These are phyloP conservation scores for Euptelea pleiosperma DNA, from an alignment of 164 flowering plant genomes.

Conservation along the genomic window DNA sequence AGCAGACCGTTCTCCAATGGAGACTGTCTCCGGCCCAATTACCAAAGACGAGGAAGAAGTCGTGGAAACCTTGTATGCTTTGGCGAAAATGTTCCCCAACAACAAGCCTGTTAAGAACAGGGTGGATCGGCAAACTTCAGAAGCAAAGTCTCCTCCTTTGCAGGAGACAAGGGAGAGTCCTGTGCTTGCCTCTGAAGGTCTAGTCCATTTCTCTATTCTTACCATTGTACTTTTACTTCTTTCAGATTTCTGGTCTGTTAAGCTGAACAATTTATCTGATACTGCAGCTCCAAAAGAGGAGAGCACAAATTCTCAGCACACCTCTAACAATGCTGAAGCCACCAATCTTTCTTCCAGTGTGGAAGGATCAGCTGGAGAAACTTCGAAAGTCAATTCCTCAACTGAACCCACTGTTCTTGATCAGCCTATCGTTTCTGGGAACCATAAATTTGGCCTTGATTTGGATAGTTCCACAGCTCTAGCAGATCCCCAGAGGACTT, in stretches of 20 bases:
- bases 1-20: conserved; percentile 17
- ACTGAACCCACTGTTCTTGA: conserved; percentile 17
- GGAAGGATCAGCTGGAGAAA: conserved; percentile 22
- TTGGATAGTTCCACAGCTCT: conserved; percentile 16
- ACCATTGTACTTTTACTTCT: not conserved
- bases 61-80: conserved; percentile 63
- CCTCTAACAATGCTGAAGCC: conserved; percentile 14
- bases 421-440: conserved; percentile 3
- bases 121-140: conserved; percentile 16
- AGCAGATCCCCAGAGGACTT: conserved; percentile 9
- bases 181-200: conserved; percentile 28
- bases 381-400: conserved; percentile 14
- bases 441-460: conserved; percentile 9
- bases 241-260: not conserved
- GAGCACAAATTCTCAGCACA: conserved; percentile 12
- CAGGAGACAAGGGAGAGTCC: conserved; percentile 19
- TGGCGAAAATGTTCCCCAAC: conserved; percentile 49
- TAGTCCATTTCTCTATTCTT: not conserved
- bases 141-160: conserved; percentile 24
- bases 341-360: conserved; percentile 9
- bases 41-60: conserved; percentile 90
- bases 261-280: conserved; percentile 10
- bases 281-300: conserved; percentile 32
- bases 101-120: conserved; percentile 16
- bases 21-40: conserved; percentile 25